Evolutionary conservation across 768 basidiomycete species (phyloP).

Genomic region (Xerocomellus intermedius): DNA sequence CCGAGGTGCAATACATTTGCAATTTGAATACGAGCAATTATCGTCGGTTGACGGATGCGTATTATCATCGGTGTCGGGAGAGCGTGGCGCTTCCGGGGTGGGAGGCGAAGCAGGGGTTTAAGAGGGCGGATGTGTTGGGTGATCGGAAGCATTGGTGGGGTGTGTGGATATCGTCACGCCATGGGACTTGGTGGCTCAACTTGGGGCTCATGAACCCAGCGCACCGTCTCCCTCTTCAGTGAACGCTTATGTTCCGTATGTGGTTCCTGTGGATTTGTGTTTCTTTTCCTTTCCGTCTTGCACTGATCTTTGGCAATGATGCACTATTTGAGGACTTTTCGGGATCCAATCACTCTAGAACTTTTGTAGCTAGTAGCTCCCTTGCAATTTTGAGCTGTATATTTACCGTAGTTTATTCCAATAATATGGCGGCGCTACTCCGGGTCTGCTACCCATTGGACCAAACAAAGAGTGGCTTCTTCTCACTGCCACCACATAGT

Average conservation of each 20-base stretch:
- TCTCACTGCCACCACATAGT: not conserved
- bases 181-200: conserved; percentile 45
- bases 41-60: conserved; percentile 27
- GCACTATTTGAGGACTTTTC: not conserved
- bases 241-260: not conserved
- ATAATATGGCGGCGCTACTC: not conserved
- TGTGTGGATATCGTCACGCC: conserved; percentile 27
- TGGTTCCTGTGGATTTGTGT: too few relatives aligned
- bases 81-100: conserved; percentile 40
- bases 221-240: conserved; percentile 8
- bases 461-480: not conserved
- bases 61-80: conserved; percentile 36
- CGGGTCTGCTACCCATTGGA: too few relatives aligned
- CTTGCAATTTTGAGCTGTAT: not conserved
- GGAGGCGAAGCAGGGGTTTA: conserved; percentile 40
- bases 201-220: conserved; percentile 39
- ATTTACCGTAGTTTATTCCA: not conserved
- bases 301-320: not conserved
- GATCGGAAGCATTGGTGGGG: conserved; percentile 47
- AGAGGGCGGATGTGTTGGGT: conserved; percentile 52
- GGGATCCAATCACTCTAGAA: conserved; percentile 1
- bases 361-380: conserved; percentile 15
- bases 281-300: not conserved
- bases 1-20: conserved; percentile 27
- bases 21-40: conserved; percentile 19